Conservation (phyloP, 1,284 basidiomycete genomes). For the Omphalotus olearius region DNA sequence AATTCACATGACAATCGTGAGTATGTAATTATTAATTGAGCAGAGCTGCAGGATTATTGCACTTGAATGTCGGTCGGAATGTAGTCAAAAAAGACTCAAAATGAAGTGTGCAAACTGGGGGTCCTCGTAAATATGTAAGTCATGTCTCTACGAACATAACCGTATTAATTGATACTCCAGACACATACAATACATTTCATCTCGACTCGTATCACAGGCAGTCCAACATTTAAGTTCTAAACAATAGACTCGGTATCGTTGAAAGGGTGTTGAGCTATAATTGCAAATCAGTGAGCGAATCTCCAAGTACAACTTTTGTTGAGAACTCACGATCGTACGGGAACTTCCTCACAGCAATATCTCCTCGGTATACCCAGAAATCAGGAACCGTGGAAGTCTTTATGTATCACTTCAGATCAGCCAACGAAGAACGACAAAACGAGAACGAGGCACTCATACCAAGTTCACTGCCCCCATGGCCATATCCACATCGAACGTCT, state of each 20-base stretch:
- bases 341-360: conserved; percentile 18
- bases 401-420: not conserved
- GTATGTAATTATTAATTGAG: too few relatives aligned
- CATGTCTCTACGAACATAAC: too few relatives aligned
- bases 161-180: too few relatives aligned
- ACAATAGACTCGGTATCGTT: conserved; percentile 16
- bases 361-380: conserved; percentile 17
- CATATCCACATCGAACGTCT: conserved; percentile 18
- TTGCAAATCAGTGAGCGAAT: not conserved
- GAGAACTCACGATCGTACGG: conserved; percentile 18
- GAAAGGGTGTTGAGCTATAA: conserved; percentile 17
- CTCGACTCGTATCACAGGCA: too few relatives aligned
- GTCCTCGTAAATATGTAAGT: too few relatives aligned
- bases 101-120: too few relatives aligned
- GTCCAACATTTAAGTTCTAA: not conserved
- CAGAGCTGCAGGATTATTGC: too few relatives aligned
- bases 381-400: conserved; percentile 16
- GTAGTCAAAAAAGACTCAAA: too few relatives aligned
- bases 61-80: too few relatives aligned
- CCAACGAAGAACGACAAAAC: not conserved
- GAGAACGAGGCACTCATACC: conserved; percentile 1
- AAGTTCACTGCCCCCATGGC: conserved; percentile 16
- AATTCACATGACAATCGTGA: too few relatives aligned
- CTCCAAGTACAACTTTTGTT: not conserved
- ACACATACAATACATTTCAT: too few relatives aligned